Evolutionary conservation across 1,284 basidiomycete species (phyloP).

Genomic region (Gomphus sp.): DNA sequence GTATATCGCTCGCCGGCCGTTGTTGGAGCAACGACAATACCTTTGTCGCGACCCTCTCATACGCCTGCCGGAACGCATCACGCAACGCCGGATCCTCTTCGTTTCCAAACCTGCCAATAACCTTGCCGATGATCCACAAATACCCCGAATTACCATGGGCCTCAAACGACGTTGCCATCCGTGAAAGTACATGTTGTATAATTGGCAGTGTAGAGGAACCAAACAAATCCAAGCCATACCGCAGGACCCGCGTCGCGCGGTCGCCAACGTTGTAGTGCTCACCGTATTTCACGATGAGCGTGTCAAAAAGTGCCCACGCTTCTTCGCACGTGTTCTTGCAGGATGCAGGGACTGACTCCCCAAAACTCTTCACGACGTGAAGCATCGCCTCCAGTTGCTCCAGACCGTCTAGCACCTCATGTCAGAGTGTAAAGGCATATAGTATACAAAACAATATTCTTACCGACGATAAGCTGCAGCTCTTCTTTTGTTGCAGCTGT

Average conservation of each 20-base stretch:
- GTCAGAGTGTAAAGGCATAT: neutral
- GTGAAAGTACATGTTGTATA: conserved; percentile 60
- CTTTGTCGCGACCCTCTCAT: conserved; percentile 67
- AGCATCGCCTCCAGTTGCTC: conserved; percentile 90
- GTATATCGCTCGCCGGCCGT: conserved; percentile 62
- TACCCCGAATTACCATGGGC: conserved; percentile 80
- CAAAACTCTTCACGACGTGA: conserved; percentile 69
- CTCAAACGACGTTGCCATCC: conserved; percentile 77
- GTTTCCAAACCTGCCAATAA: conserved; percentile 65
- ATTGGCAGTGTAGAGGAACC: conserved; percentile 58
- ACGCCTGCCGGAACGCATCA: conserved; percentile 52
- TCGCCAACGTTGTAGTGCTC: conserved; percentile 76
- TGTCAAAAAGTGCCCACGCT: conserved; percentile 79
- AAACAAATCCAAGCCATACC: conserved; percentile 80
- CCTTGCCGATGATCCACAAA: conserved; percentile 90
- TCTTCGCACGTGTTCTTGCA: conserved; percentile 77
- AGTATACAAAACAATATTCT: conserved; percentile 21
- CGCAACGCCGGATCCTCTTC: conserved; percentile 45
- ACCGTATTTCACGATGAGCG: conserved; percentile 76
- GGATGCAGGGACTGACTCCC: conserved; percentile 69
- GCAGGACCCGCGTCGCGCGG: conserved; percentile 78
- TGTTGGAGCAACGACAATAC: conserved; percentile 58
- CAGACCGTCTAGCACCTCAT: conserved; percentile 49
- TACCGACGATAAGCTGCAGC: conserved; percentile 53
- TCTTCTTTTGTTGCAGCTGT: conserved; percentile 52